These are phyloP conservation scores for Larix kaempferi DNA, from an alignment of 75 land plant species.

Conservation along the genomic window DNA sequence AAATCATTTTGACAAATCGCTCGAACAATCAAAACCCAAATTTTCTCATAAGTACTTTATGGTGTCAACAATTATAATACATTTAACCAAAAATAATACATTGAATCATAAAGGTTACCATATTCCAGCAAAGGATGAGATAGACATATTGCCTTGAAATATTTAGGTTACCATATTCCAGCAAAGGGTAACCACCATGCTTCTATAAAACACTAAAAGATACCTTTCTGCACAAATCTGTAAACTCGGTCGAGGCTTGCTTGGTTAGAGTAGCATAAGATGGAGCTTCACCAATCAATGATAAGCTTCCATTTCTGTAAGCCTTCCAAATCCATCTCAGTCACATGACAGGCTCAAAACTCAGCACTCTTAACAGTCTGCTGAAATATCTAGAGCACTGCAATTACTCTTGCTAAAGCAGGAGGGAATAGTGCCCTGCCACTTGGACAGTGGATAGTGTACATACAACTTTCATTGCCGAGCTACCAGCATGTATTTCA, in stretches of 20 bases:
- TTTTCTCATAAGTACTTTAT: neutral
- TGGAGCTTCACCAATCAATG: neutral
- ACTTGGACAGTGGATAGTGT: neutral
- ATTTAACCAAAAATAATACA: neutral
- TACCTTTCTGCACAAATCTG: too few relatives aligned
- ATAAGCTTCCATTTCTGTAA: neutral
- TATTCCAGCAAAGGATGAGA: neutral
- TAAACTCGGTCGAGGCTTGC: neutral
- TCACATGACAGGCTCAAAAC: neutral
- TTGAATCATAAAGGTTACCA: neutral
- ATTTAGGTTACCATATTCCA: neutral
- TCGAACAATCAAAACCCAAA: neutral
- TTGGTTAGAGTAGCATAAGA: neutral
- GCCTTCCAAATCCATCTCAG: neutral
- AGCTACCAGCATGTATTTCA: neutral
- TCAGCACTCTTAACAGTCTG: neutral
- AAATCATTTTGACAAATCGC: too few relatives aligned
- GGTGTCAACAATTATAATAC: neutral
- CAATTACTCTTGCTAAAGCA: neutral
- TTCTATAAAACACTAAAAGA: too few relatives aligned
- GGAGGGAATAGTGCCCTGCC: neutral
- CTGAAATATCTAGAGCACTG: too few relatives aligned
- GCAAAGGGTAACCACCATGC: neutral
- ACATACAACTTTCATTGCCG: neutral
- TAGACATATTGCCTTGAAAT: conserved; percentile 1